Conservation (phyloP, 805 yeast species). For the Candida sithepensis region DNA sequence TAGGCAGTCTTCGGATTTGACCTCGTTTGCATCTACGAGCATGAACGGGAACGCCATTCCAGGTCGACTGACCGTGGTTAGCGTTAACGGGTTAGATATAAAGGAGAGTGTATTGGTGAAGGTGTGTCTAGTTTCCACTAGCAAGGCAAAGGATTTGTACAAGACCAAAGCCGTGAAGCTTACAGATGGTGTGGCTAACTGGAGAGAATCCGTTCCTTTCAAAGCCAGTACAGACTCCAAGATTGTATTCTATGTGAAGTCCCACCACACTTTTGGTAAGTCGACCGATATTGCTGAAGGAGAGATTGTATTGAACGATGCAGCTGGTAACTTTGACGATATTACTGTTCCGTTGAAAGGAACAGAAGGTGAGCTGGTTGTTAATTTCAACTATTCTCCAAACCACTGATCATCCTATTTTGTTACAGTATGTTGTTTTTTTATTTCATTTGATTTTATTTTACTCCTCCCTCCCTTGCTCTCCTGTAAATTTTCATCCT, state of each 20-base stretch:
- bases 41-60: slow-evolving; percentile 39
- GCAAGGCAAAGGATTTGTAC: slow-evolving; percentile 52
- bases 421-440: neutral
- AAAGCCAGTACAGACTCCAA: slow-evolving; percentile 60
- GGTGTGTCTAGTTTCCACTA: slow-evolving; percentile 38
- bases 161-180: slow-evolving; percentile 61
- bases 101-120: slow-evolving; percentile 45
- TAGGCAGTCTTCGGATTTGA: slow-evolving; percentile 28
- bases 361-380: slow-evolving; percentile 36
- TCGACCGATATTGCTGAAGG: slow-evolving; percentile 61
- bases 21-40: slow-evolving; percentile 36
- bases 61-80: slow-evolving; percentile 52
- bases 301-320: slow-evolving; percentile 48
- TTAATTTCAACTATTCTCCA: slow-evolving; percentile 36
- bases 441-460: too few species aligned
- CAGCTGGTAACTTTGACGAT: slow-evolving; percentile 42
- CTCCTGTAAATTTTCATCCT: too few species aligned
- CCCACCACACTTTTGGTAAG: slow-evolving; percentile 72
- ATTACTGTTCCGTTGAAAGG: slow-evolving; percentile 35
- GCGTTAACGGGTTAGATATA: slow-evolving; percentile 22
- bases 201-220: slow-evolving; percentile 67
- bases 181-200: slow-evolving; percentile 41
- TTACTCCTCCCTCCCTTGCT: too few species aligned
- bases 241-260: slow-evolving; percentile 56
- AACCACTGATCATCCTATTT: slow-evolving; percentile 1